Base-by-base conservation (phyloP, 345 rosid genomes). In the Euphorbia pulcherrima region DNA sequence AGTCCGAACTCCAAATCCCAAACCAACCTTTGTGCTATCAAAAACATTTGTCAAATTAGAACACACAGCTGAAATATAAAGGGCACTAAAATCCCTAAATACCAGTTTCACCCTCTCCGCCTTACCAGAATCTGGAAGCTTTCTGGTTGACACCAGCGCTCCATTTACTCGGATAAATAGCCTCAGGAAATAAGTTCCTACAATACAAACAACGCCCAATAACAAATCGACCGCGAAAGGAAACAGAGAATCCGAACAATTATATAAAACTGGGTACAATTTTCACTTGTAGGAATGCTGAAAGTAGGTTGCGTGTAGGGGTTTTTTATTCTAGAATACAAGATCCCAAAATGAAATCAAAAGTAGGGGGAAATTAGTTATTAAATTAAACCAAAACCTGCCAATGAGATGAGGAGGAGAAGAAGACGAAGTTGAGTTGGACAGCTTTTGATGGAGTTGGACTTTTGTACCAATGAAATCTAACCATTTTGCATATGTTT, bases 1-100 rank as follows among this genome's bases (percentile, higher is more conserved):
- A 53, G 86, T 75, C 5, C 92, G 95, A 69, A 79, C 76, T 51
- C 84, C 85, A 4, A n/a, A n/a, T 72, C 80, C 64, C 41, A 65
- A 37, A 29, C 70, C 56, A 17, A 81, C 79, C 59, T 75, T 82
- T 0, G 76, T 57, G 47, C 86, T 84, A 63, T 53, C 74, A 35
- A 61, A 20, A 0, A 41, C 41, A 44, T 27, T 20, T 0, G 39
- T 30, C 37, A 0, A 0, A 62, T 8, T 33, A 40, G 10, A 24
- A 27, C 71, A 10, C 17, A 57, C 4, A 55, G 3, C 33, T 39
- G 44, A 72, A 21, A 28, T 51, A 18, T 51, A 18, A 35, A 8
- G 2, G 17, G 6, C 12, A 20, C 1, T 5, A 58, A 10, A 44
- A n/a, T n/a, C 23, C 5, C 1, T 4, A 27, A 23, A 6, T 18